Conservation (phyloP, 148 eudicot genomes). For the Hydrangea macrophylla region DNA sequence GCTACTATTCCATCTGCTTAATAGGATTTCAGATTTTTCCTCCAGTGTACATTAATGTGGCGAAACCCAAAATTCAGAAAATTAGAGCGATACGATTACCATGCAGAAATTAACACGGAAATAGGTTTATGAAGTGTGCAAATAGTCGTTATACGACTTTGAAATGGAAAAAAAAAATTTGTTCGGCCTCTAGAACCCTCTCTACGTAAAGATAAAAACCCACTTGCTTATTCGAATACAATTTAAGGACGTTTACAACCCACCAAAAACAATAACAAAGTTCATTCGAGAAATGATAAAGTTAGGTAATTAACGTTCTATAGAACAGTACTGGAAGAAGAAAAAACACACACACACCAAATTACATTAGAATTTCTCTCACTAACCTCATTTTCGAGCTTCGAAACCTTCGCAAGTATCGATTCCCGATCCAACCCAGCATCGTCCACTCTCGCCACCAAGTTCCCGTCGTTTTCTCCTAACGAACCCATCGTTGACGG, state of each 20-base stretch:
- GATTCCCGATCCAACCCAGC: slow-evolving; percentile 31
- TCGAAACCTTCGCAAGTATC: slow-evolving; percentile 36
- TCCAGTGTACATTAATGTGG: not conserved
- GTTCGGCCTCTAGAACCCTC: not conserved
- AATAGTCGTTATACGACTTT: too few relatives aligned
- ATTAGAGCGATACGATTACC: too few relatives aligned
- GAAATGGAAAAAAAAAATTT: not conserved
- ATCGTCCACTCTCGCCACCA: slow-evolving; percentile 5
- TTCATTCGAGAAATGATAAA: not conserved
- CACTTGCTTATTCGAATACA: not conserved
- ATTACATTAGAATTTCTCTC: not conserved
- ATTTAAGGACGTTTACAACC: not conserved
- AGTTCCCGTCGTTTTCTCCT: slow-evolving; percentile 22
- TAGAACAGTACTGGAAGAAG: not conserved
- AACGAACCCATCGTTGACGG: slow-evolving; percentile 1
- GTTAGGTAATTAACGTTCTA: not conserved
- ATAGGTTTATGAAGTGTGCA: too few relatives aligned
- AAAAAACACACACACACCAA: too few relatives aligned
- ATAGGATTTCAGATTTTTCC: not conserved
- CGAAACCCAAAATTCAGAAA: too few relatives aligned
- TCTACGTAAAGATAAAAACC: not conserved
- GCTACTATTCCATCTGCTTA: not conserved
- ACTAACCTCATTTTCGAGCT: slow-evolving; percentile 82
- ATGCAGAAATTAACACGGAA: too few relatives aligned
- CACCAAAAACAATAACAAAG: not conserved